Percentiles rank a stretch among this genome's conserved stretches.
Conservation (phyloP, 768 basidiomycete species). For the Solioccasus polychromus region DNA sequence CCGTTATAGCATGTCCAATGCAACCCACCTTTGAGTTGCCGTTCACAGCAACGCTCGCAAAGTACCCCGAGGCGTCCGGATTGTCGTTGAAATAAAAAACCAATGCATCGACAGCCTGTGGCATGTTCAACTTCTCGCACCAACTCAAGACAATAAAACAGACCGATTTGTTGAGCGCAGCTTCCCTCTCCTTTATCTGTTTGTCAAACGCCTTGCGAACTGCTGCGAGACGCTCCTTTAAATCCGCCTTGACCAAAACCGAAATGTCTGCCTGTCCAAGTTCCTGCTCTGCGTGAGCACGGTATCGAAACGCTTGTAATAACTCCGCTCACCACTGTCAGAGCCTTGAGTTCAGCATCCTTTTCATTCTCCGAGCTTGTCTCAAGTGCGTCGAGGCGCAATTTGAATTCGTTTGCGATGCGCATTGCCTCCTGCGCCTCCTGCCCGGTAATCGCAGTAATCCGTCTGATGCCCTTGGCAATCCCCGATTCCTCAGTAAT, state of each 20-base stretch:
- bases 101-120: constrained; percentile 68
- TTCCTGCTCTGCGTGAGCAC: constrained; percentile 51
- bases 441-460: constrained; percentile 91
- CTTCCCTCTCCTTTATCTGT: constrained; percentile 77
- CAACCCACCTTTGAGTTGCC: constrained; percentile 78
- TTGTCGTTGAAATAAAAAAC: constrained; percentile 76
- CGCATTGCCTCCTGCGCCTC: constrained; percentile 84
- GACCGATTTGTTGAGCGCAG: constrained; percentile 75
- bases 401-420: constrained; percentile 58
- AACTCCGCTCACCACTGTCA: constrained; percentile 57
- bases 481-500: constrained; percentile 96
- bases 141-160: constrained; percentile 13
- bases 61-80: constrained; percentile 63
- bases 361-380: constrained; percentile 69
- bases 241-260: constrained; percentile 71
- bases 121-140: neutral
- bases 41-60: constrained; percentile 69
- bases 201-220: constrained; percentile 85
- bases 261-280: constrained; percentile 89
- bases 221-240: constrained; percentile 68
- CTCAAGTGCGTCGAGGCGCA: constrained; percentile 62
- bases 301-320: neutral
- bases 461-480: constrained; percentile 94
- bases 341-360: constrained; percentile 82
- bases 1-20: neutral